A percentile compares a stretch with the other conserved stretches of the same genome.
These are phyloP conservation scores for Tylopilus plumbeoviolaceoides DNA, from an alignment of 768 basidiomycete species.

Conservation along the genomic window DNA sequence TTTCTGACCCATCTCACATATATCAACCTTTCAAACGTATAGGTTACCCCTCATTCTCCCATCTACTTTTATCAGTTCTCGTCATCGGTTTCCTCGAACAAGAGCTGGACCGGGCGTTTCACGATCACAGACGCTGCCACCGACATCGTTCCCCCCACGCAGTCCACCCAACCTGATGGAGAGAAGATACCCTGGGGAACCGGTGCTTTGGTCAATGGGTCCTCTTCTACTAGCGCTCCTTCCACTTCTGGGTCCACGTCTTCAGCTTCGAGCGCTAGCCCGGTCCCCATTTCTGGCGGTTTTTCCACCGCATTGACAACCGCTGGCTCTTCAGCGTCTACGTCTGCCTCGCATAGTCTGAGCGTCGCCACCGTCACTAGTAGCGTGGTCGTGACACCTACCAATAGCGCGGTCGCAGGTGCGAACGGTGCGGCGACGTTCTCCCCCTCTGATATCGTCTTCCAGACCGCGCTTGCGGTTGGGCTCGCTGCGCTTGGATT, in stretches of 20 bases:
- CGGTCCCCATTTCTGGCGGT: constrained; percentile 2
- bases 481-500: constrained; percentile 21
- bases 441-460: constrained; percentile 5
- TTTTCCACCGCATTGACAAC: constrained; percentile 2
- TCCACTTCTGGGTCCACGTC: neutral
- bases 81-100: constrained; percentile 35
- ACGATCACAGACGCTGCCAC: constrained; percentile 56
- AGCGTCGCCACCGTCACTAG: neutral
- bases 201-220: constrained; percentile 49
- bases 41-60: constrained; percentile 61
- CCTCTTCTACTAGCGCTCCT: constrained; percentile 22
- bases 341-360: neutral
- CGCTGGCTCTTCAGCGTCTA: neutral
- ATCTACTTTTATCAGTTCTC: constrained; percentile 85
- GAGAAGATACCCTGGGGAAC: constrained; percentile 59
- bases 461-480: constrained; percentile 17
- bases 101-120: constrained; percentile 74
- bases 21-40: neutral
- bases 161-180: constrained; percentile 51
- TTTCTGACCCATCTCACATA: neutral
- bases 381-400: neutral
- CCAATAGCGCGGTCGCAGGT: neutral
- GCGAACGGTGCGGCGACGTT: constrained; percentile 1
- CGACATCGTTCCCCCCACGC: constrained; percentile 42
- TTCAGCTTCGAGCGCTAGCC: neutral